Evolutionary conservation across 2,329 filamentous ascomycete species (phyloP).

Genomic region (Aspergillus eucalypticola): DNA sequence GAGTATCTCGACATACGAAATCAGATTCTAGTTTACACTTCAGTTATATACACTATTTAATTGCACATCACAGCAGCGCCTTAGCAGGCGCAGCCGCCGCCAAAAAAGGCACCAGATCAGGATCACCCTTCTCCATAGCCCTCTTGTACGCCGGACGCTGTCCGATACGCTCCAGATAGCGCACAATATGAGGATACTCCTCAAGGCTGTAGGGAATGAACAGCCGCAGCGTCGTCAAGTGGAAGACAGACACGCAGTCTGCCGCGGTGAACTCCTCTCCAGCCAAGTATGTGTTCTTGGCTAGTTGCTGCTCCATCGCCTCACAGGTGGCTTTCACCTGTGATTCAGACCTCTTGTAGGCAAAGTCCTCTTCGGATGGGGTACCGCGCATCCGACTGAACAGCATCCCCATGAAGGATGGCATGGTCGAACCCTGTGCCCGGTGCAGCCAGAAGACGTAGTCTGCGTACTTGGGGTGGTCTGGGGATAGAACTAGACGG

Average conservation of each 20-base stretch:
- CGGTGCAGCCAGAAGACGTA: conserved; percentile 69
- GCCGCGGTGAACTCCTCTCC: conserved; percentile 65
- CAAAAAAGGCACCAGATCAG: conserved; percentile 43
- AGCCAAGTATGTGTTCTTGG: conserved; percentile 55
- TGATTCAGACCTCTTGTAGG: neutral
- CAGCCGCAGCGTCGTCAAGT: conserved; percentile 61
- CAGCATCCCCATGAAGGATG: conserved; percentile 35
- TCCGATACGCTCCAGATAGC: conserved; percentile 49
- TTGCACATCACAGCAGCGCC: neutral
- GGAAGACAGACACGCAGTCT: conserved; percentile 65
- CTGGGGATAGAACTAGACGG: conserved; percentile 49
- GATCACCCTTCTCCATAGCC: conserved; percentile 54
- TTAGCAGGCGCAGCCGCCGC: neutral
- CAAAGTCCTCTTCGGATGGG: conserved; percentile 37
- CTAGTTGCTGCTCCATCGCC: conserved; percentile 54
- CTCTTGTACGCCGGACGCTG: conserved; percentile 49
- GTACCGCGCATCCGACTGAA: conserved; percentile 8
- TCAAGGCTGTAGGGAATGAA: conserved; percentile 50
- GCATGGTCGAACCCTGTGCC: conserved; percentile 50
- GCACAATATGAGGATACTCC: conserved; percentile 47
- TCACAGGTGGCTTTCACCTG: neutral
- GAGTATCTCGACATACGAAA: too few relatives aligned
- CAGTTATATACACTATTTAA: neutral
- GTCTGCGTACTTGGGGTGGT: conserved; percentile 55
- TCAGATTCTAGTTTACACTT: neutral